Conservation (phyloP, 805 yeast genomes). For the Teunomyces kruisii region DNA sequence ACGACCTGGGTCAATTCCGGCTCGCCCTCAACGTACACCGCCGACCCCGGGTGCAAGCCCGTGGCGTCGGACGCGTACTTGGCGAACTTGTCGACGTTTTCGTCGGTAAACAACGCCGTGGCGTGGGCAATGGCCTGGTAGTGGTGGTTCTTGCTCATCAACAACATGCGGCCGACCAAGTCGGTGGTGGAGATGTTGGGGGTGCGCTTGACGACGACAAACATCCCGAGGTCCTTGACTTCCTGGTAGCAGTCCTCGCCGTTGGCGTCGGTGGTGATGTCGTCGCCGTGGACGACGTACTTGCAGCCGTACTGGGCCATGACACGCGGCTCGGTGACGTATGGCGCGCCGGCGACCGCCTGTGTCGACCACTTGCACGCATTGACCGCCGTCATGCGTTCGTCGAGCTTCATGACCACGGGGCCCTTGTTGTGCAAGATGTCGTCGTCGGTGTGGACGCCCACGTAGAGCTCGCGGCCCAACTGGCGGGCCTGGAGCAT, state of each 20-base stretch:
- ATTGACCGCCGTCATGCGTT: constrained; percentile 79
- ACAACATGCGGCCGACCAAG: constrained; percentile 83
- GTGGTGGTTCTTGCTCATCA: constrained; percentile 61
- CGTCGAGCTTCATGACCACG: constrained; percentile 83
- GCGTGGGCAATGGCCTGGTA: constrained; percentile 26
- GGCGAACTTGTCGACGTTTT: constrained; percentile 38
- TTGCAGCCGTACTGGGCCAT: constrained; percentile 74
- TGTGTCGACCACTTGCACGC: constrained; percentile 87
- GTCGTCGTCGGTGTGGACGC: constrained; percentile 91
- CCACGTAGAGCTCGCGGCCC: constrained; percentile 75
- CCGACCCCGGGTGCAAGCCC: constrained; percentile 59
- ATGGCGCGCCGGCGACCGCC: constrained; percentile 80
- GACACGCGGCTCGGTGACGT: constrained; percentile 83
- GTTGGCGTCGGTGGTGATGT: constrained; percentile 92
- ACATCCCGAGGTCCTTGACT: constrained; percentile 82
- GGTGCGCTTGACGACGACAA: constrained; percentile 89
- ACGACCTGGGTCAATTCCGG: constrained; percentile 31
- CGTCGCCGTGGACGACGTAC: constrained; percentile 98
- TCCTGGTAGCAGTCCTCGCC: constrained; percentile 90
- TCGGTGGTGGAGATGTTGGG: constrained; percentile 95
- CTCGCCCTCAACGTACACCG: constrained; percentile 46
- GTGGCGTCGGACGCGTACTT: constrained; percentile 63
- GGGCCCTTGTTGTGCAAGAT: constrained; percentile 85
- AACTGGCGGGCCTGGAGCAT: constrained; percentile 87
- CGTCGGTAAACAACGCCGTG: constrained; percentile 11